Conservation (phyloP, 2,329 filamentous ascomycete species). For the Thelonectria olida region DNA sequence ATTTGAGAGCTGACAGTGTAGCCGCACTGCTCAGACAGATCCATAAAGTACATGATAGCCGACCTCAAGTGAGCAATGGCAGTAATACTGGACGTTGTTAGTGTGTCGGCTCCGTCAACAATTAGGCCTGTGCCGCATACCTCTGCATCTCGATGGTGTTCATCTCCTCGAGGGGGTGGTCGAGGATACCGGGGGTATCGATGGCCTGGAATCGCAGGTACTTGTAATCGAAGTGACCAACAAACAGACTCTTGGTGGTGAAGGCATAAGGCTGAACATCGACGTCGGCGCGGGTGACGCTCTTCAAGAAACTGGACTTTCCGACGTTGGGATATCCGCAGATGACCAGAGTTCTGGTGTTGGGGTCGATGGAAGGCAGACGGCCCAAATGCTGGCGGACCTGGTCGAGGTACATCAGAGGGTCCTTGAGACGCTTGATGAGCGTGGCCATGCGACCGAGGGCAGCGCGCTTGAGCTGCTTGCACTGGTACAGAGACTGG, state of each 20-base stretch:
- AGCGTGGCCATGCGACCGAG: slow-evolving; percentile 99
- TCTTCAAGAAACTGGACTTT: slow-evolving; percentile 95
- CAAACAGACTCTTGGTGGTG: slow-evolving; percentile 96
- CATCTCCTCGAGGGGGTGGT: slow-evolving; percentile 98
- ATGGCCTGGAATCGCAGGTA: slow-evolving; percentile 74
- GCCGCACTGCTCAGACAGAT: slow-evolving; percentile 94
- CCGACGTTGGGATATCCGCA: slow-evolving; percentile 98
- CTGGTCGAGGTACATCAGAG: slow-evolving; percentile 93
- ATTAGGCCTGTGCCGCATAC: slow-evolving; percentile 16
- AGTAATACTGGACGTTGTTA: slow-evolving; percentile 72
- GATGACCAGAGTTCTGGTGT: slow-evolving; percentile 93
- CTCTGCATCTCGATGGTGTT: slow-evolving; percentile 99
- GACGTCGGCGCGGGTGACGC: slow-evolving; percentile 92
- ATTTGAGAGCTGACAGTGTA: slow-evolving; percentile 95
- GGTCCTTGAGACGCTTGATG: slow-evolving; percentile 92
- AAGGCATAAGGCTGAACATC: slow-evolving; percentile 98
- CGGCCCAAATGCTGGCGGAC: slow-evolving; percentile 92
- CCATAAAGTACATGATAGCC: slow-evolving; percentile 98
- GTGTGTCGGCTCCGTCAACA: not conserved
- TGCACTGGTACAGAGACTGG: slow-evolving; percentile 97
- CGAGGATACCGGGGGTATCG: slow-evolving; percentile 97
- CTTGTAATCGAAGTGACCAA: slow-evolving; percentile 98
- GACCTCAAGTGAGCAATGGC: slow-evolving; percentile 96
- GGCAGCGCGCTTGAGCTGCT: slow-evolving; percentile 95
- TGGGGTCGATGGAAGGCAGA: slow-evolving; percentile 98